Percentiles rank a stretch among this genome's conserved stretches.
Conservation (phyloP, 768 basidiomycete genomes). For the Fomitopsis pulvina region DNA sequence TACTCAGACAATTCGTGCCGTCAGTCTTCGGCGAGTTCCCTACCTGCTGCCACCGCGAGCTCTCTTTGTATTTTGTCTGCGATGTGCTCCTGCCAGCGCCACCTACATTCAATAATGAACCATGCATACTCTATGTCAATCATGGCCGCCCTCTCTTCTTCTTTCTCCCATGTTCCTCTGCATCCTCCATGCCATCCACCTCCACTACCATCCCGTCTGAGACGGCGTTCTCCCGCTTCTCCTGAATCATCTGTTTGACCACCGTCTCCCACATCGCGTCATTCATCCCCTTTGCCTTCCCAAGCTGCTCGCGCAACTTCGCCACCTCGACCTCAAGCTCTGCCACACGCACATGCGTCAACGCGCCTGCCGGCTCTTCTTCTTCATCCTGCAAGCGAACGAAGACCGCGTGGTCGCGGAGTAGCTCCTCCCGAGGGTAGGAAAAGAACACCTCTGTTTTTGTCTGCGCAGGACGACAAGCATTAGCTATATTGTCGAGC, state of each 20-base stretch:
- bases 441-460: slow-evolving; percentile 18
- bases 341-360: slow-evolving; percentile 49
- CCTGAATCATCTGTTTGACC: slow-evolving; percentile 54
- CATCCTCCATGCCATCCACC: slow-evolving; percentile 5
- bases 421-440: slow-evolving; percentile 50
- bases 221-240: slow-evolving; percentile 23
- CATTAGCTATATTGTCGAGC: slow-evolving; percentile 11
- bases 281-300: slow-evolving; percentile 85
- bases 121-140: no score
- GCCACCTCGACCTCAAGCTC: slow-evolving; percentile 72
- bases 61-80: no score
- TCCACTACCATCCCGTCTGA: background rate
- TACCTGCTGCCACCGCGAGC: no score
- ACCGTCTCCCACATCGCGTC: slow-evolving; percentile 91
- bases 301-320: slow-evolving; percentile 59
- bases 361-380: slow-evolving; percentile 25
- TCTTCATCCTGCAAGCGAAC: slow-evolving; percentile 31
- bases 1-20: no score
- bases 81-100: no score
- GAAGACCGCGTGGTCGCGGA: slow-evolving; percentile 63
- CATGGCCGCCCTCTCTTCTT: slow-evolving; percentile 14
- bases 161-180: slow-evolving; percentile 5
- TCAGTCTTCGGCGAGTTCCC: no score
- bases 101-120: no score
- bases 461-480: slow-evolving; percentile 9